Conservation (phyloP, 1,284 basidiomycete species). For the Moesziomyces sp. region DNA sequence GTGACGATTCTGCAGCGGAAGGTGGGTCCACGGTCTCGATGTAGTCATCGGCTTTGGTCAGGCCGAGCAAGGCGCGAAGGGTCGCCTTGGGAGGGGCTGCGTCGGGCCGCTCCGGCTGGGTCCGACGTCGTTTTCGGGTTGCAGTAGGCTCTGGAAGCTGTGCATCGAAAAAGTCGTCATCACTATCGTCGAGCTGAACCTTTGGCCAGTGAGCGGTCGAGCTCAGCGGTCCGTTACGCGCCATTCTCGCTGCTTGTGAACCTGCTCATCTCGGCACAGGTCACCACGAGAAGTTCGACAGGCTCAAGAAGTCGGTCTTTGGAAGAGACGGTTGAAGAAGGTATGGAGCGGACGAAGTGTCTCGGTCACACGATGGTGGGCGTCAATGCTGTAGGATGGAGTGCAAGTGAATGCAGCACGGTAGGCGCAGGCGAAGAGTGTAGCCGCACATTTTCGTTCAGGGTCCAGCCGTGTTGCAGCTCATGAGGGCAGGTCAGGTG, state of each 20-base stretch:
- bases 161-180: conserved; percentile 9
- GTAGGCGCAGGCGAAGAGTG: too few relatives aligned
- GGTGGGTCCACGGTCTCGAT: conserved; percentile 17
- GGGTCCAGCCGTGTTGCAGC: conserved; percentile 5
- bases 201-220: conserved; percentile 3
- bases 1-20: background rate
- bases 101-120: background rate
- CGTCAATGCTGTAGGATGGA: too few relatives aligned
- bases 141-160: background rate
- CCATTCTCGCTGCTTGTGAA: conserved; percentile 1
- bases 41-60: conserved; percentile 35
- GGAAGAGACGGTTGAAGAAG: too few relatives aligned
- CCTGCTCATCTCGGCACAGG: background rate
- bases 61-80: conserved; percentile 30
- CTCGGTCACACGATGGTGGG: too few relatives aligned
- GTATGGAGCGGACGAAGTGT: too few relatives aligned
- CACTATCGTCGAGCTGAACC: conserved; percentile 9
- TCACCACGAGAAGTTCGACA: background rate
- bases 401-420: too few relatives aligned
- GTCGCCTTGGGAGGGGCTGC: background rate
- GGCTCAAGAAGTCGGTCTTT: too few relatives aligned
- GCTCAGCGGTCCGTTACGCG: conserved; percentile 9
- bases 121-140: conserved; percentile 15
- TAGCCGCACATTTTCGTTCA: background rate
- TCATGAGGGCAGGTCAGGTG: too few relatives aligned